phyloP scores from a whole-genome alignment of 176 grass and related monocot genomes.

The Typha latifolia region DNA sequence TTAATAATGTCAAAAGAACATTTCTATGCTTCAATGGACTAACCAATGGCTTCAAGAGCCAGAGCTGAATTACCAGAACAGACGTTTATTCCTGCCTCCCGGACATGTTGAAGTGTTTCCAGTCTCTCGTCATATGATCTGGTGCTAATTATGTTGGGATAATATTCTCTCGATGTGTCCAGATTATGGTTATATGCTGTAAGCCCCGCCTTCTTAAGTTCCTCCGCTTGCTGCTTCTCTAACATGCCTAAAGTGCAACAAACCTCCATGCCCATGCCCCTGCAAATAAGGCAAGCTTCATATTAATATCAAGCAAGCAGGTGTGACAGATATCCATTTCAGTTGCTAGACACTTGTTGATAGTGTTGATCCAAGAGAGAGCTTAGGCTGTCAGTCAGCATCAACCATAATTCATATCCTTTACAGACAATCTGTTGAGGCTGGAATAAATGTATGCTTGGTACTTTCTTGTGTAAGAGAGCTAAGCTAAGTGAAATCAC shows the following conservation, averaged over 20 bases:
- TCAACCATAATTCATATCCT: background rate
- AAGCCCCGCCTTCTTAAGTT: constrained; percentile 93
- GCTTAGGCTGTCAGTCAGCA: background rate
- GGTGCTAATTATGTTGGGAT: constrained; percentile 94
- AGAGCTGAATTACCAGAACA: constrained; percentile 59
- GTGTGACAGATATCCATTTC: background rate
- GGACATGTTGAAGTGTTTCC: constrained; percentile 75
- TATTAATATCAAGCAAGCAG: background rate
- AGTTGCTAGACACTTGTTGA: background rate
- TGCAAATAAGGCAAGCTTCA: constrained; percentile 18
- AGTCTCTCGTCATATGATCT: constrained; percentile 95
- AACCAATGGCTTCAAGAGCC: background rate
- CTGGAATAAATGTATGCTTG: background rate
- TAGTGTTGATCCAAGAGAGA: background rate
- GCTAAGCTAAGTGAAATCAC: background rate
- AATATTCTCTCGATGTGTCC: constrained; percentile 99
- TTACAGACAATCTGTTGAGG: background rate
- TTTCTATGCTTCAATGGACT: background rate
- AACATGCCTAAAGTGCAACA: constrained; percentile 99
- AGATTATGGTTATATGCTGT: constrained; percentile 99
- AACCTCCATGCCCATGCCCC: constrained; percentile 96
- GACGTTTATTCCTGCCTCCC: constrained; percentile 86
- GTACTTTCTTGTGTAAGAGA: too few species aligned
- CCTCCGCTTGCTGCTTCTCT: constrained; percentile 92
- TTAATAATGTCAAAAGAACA: background rate